Conservation (phyloP, 2,329 filamentous ascomycete genomes). For the Incumbomyces delicatus region DNA sequence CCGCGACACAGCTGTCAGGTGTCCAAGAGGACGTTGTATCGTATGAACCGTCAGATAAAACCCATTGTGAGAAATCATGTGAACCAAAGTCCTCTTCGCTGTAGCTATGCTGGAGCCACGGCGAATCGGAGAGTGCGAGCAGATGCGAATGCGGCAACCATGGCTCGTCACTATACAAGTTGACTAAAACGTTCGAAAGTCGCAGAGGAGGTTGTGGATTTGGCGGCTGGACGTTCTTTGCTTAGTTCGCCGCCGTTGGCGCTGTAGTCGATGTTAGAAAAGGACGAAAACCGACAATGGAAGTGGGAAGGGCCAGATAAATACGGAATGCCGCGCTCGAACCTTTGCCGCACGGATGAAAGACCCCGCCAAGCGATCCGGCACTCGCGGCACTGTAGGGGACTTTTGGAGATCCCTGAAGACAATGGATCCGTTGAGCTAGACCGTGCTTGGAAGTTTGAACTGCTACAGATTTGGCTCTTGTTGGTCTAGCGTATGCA, state of each 20-base stretch:
- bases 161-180: slow-evolving; percentile 16
- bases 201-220: slow-evolving; percentile 3
- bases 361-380: not conserved
- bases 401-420: too few species aligned
- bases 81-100: slow-evolving; percentile 11
- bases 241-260: slow-evolving; percentile 4
- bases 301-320: slow-evolving; percentile 6
- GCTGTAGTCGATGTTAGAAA: not conserved
- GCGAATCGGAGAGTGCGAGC: slow-evolving; percentile 3
- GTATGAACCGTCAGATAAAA: slow-evolving; percentile 12
- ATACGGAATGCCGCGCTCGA: slow-evolving; percentile 5
- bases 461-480: too few species aligned
- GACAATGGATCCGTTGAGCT: too few species aligned
- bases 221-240: slow-evolving; percentile 12
- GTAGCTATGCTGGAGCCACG: slow-evolving; percentile 15
- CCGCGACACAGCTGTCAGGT: not conserved
- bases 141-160: slow-evolving; percentile 8
- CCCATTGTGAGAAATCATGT: slow-evolving; percentile 14
- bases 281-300: not conserved
- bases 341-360: slow-evolving; percentile 4
- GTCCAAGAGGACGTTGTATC: slow-evolving; percentile 13
- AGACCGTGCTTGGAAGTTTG: too few species aligned
- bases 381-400: not conserved
- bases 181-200: slow-evolving; percentile 4
- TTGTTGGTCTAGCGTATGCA: too few species aligned